Percentiles rank a stretch among this genome's conserved stretches.
These are phyloP conservation scores for Cicer pinnatifidum DNA, from an alignment of 306 rosid genomes.

Conservation along the genomic window DNA sequence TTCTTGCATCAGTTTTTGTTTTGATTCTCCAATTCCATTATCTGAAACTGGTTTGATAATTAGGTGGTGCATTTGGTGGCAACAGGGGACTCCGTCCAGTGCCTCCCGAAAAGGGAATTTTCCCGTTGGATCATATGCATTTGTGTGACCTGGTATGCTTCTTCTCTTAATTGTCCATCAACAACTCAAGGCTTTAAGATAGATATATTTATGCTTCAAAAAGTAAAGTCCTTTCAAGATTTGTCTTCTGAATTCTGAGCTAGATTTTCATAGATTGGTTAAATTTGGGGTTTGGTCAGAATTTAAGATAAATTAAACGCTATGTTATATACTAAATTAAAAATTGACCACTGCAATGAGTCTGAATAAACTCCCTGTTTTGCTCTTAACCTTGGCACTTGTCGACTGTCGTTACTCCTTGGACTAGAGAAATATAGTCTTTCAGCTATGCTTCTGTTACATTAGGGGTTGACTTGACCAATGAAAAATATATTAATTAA, in stretches of 20 bases:
- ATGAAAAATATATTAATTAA: neutral
- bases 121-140: slow-evolving; percentile 95
- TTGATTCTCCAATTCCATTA: neutral
- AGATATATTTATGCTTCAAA: neutral
- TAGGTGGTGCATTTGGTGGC: slow-evolving; percentile 98
- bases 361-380: neutral
- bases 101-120: slow-evolving; percentile 96
- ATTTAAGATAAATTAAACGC: neutral
- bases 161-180: slow-evolving; percentile 11
- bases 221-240: neutral
- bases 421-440: neutral
- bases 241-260: neutral
- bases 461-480: neutral
- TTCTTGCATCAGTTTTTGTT: neutral
- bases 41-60: slow-evolving; percentile 24
- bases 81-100: slow-evolving; percentile 87
- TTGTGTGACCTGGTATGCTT: slow-evolving; percentile 82
- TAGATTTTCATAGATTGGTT: slow-evolving; percentile 13
- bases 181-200: neutral
- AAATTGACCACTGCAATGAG: neutral
- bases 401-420: neutral
- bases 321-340: neutral
- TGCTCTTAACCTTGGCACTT: neutral
- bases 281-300: neutral
- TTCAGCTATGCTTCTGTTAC: neutral